phyloP scores from a whole-genome alignment of 2,329 filamentous ascomycete genomes.

The Aspergillus texensis region DNA sequence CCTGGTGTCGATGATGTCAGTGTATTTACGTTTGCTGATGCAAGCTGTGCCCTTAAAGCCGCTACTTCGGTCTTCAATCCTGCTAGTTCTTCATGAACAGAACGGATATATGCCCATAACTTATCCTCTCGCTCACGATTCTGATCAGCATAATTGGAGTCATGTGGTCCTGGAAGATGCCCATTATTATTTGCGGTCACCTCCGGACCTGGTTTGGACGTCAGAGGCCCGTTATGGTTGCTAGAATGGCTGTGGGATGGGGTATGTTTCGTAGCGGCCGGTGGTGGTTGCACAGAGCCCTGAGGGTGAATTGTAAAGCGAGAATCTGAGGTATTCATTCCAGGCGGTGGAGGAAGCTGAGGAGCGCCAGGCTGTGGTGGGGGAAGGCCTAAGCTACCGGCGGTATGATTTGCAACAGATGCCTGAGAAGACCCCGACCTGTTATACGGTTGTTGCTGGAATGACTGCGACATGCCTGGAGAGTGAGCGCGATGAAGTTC shows the following conservation, averaged over 20 bases:
- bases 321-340: slow-evolving; percentile 45
- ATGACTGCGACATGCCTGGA: slow-evolving; percentile 45
- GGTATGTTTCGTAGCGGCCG: slow-evolving; percentile 39
- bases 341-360: slow-evolving; percentile 48
- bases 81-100: slow-evolving; percentile 45
- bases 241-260: slow-evolving; percentile 38
- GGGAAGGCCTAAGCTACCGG: slow-evolving; percentile 36
- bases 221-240: slow-evolving; percentile 33
- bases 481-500: slow-evolving; percentile 48
- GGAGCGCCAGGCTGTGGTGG: slow-evolving; percentile 43
- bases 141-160: slow-evolving; percentile 31
- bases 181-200: slow-evolving; percentile 25
- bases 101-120: slow-evolving; percentile 48
- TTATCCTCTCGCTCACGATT: slow-evolving; percentile 41
- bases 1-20: slow-evolving; percentile 20
- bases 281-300: slow-evolving; percentile 34
- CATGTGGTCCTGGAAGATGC: slow-evolving; percentile 21
- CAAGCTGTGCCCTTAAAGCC: slow-evolving; percentile 43
- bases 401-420: slow-evolving; percentile 27
- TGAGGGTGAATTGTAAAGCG: slow-evolving; percentile 47
- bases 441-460: slow-evolving; percentile 40
- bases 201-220: slow-evolving; percentile 32
- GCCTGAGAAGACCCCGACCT: slow-evolving; percentile 27
- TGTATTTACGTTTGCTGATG: slow-evolving; percentile 31
- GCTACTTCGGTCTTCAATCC: slow-evolving; percentile 46